These are phyloP conservation scores for Ehretia macrophylla DNA, from an alignment of 257 asterid species.

Conservation along the genomic window DNA sequence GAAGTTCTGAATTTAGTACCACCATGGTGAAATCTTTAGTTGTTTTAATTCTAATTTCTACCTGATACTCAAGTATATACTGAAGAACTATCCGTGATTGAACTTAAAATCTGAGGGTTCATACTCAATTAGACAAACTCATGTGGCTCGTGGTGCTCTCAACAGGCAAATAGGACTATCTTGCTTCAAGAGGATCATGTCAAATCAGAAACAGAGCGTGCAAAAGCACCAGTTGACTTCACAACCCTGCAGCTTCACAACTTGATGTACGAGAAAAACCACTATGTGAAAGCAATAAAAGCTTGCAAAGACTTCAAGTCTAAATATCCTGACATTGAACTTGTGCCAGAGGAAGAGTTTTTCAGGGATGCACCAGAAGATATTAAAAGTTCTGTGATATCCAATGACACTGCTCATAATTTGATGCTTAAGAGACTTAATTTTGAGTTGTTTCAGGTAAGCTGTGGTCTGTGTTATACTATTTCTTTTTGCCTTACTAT, in stretches of 20 bases:
- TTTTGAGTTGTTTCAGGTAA: slow-evolving; percentile 86
- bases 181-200: slow-evolving; percentile 91
- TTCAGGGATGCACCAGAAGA: slow-evolving; percentile 74
- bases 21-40: too few species aligned
- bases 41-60: too few species aligned
- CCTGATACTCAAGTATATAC: too few species aligned
- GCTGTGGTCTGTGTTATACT: background rate
- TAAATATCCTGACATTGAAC: slow-evolving; percentile 83
- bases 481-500: background rate
- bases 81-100: too few species aligned
- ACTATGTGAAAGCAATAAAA: slow-evolving; percentile 89
- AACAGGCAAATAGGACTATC: slow-evolving; percentile 91
- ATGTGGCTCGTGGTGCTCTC: slow-evolving; percentile 13
- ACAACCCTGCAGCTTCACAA: slow-evolving; percentile 95
- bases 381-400: slow-evolving; percentile 56
- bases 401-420: slow-evolving; percentile 66
- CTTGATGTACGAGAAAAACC: slow-evolving; percentile 93
- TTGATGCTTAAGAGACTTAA: slow-evolving; percentile 93
- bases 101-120: too few species aligned
- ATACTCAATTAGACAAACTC: background rate
- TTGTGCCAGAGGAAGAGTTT: slow-evolving; percentile 90
- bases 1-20: too few species aligned
- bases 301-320: slow-evolving; percentile 96
- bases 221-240: slow-evolving; percentile 80
- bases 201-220: slow-evolving; percentile 85